These are phyloP conservation scores for Croton laevigatus DNA, from an alignment of 441 rosid species.

Conservation along the genomic window DNA sequence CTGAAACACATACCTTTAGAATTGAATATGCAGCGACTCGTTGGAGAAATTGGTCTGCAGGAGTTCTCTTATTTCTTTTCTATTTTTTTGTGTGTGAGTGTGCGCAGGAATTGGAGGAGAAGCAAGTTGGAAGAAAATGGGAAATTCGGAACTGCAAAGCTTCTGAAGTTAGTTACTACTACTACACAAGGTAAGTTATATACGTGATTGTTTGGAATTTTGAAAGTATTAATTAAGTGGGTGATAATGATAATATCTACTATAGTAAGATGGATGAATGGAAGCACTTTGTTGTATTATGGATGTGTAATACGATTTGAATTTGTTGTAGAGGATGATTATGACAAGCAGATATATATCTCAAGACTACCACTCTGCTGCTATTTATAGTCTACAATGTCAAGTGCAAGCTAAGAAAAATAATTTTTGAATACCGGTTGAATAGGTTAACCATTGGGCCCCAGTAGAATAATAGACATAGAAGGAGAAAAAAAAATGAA, in stretches of 20 bases:
- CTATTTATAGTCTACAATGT: conserved; percentile 27
- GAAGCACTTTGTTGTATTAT: background rate
- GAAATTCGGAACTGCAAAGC: conserved; percentile 10
- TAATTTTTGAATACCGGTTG: background rate
- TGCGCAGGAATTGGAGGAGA: background rate
- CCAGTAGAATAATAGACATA: too few species aligned
- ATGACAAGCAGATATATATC: conserved; percentile 9
- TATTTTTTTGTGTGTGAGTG: too few species aligned
- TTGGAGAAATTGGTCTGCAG: conserved; percentile 18
- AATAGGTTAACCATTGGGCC: background rate
- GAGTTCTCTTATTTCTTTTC: background rate
- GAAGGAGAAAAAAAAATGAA: too few species aligned
- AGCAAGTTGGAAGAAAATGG: conserved; percentile 4
- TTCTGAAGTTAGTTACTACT: too few species aligned
- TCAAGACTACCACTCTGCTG: background rate
- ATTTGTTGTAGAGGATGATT: conserved; percentile 11
- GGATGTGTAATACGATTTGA: background rate
- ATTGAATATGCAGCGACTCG: conserved; percentile 34
- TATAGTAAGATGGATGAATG: background rate
- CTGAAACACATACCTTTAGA: conserved; percentile 21
- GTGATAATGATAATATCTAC: too few species aligned
- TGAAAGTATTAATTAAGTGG: too few species aligned
- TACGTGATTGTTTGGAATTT: too few species aligned
- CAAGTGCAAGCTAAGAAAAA: background rate
- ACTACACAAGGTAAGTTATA: too few species aligned